phyloP scores from a whole-genome alignment of 371 early-diverging fungal genomes.

The Synchytrium microbalum region DNA sequence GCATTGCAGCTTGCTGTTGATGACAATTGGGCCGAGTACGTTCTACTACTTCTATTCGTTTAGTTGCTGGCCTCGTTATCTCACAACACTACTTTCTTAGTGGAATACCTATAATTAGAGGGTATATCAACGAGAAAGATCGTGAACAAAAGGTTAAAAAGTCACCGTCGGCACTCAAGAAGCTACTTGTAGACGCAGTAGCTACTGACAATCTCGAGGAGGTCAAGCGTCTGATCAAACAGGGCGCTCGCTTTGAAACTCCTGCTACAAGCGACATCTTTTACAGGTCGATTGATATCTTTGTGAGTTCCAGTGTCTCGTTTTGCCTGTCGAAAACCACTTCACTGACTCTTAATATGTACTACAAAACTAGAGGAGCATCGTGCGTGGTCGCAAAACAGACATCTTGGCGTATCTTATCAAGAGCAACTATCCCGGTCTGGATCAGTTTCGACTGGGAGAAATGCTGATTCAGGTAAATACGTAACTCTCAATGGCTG shows the following conservation, averaged over 20 bases:
- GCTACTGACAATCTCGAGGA: not conserved
- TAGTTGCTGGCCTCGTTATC: too few species aligned
- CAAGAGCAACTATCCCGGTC: not conserved
- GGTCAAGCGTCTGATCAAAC: not conserved
- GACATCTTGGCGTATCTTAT: not conserved
- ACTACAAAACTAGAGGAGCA: not conserved
- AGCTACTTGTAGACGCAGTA: not conserved
- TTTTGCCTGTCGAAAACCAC: too few species aligned
- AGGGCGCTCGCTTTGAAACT: not conserved
- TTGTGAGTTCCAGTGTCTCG: not conserved
- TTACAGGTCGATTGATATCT: not conserved
- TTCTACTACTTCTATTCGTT: too few species aligned
- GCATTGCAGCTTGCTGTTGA: conserved; percentile 4
- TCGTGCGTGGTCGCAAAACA: not conserved
- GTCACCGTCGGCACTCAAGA: not conserved
- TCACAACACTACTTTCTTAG: too few species aligned
- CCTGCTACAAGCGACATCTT: not conserved
- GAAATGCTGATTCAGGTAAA: not conserved
- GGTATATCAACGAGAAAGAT: not conserved
- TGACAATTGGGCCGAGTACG: conserved; percentile 3
- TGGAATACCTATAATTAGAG: not conserved
- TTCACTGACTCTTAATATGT: not conserved
- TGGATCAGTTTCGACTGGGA: not conserved
- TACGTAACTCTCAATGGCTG: not conserved
- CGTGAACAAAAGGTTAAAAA: not conserved